A percentile compares a stretch with the other conserved stretches of the same genome.
These are phyloP conservation scores for Hypoxylon rickii DNA, from an alignment of 495 filamentous ascomycete genomes.

Conservation along the genomic window DNA sequence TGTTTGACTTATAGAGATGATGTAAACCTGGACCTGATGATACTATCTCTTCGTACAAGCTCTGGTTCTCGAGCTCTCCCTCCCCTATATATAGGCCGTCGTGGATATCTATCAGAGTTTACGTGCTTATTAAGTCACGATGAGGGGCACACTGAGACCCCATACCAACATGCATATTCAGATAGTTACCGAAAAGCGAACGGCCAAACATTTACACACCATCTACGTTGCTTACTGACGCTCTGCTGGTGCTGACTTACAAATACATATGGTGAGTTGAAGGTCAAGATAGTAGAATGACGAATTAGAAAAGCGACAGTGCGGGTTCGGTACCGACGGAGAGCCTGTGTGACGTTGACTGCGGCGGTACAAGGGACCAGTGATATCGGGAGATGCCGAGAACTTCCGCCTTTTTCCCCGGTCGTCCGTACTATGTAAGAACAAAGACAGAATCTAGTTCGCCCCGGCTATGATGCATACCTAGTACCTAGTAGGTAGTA, in stretches of 20 bases:
- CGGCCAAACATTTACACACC: constrained; percentile 2
- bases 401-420: background rate
- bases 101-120: background rate
- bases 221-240: constrained; percentile 9
- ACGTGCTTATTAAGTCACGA: constrained; percentile 27
- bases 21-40: background rate
- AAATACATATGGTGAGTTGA: constrained; percentile 6
- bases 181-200: constrained; percentile 19
- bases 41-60: background rate
- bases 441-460: too few species aligned
- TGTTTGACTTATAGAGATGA: background rate
- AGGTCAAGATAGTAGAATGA: background rate
- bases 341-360: background rate
- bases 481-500: too few species aligned
- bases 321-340: constrained; percentile 9
- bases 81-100: constrained; percentile 21
- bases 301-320: constrained; percentile 7
- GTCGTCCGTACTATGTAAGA: constrained; percentile 4
- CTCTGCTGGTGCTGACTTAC: background rate
- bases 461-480: too few species aligned
- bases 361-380: too few species aligned
- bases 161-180: background rate
- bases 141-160: constrained; percentile 6
- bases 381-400: constrained; percentile 1
- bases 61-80: background rate